Percentiles rank a stretch among this genome's conserved stretches.
Conservation (phyloP, 805 yeast species). For the Suhomyces vadensis region DNA sequence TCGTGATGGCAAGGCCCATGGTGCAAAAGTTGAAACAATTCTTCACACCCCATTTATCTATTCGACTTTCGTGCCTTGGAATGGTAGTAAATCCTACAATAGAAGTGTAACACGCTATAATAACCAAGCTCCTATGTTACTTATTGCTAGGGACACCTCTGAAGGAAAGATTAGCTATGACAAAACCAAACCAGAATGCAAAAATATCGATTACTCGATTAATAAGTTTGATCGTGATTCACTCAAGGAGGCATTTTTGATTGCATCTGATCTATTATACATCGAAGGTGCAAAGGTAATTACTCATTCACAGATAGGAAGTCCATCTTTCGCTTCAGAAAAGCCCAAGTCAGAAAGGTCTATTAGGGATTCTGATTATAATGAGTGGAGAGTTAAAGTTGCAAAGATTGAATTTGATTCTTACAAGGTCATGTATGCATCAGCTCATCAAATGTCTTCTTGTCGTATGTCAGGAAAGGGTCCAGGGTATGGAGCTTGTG, state of each 20-base stretch:
- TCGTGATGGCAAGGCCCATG: conserved; percentile 22
- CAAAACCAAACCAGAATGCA: conserved; percentile 11
- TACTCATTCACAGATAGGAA: conserved; percentile 14
- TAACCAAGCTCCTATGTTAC: conserved; percentile 15
- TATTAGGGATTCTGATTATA: conserved; percentile 19
- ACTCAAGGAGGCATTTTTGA: conserved; percentile 16
- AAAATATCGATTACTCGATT: conserved; percentile 17
- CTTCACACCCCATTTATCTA: conserved; percentile 19
- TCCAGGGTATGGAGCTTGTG: conserved; percentile 26
- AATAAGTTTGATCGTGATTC: conserved; percentile 17
- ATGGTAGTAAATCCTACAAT: conserved; percentile 13
- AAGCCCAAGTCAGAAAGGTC: conserved; percentile 18
- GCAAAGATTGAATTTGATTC: conserved; percentile 11
- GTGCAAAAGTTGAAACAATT: conserved; percentile 22
- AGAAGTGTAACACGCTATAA: conserved; percentile 18
- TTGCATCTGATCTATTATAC: conserved; percentile 21
- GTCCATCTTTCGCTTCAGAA: conserved; percentile 13
- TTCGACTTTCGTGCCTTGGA: conserved; percentile 19
- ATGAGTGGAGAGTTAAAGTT: conserved; percentile 15
- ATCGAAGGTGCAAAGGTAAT: conserved; percentile 25
- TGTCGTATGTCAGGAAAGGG: conserved; percentile 30
- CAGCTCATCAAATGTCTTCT: conserved; percentile 29
- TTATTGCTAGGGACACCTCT: conserved; percentile 21
- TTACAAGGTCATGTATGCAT: conserved; percentile 18
- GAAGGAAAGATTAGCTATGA: conserved; percentile 19